Evolutionary conservation across 2,329 filamentous ascomycete species (phyloP), one percentile per base, ranked within the genome.

Genomic region (Hyphodiscus sp.): DNA sequence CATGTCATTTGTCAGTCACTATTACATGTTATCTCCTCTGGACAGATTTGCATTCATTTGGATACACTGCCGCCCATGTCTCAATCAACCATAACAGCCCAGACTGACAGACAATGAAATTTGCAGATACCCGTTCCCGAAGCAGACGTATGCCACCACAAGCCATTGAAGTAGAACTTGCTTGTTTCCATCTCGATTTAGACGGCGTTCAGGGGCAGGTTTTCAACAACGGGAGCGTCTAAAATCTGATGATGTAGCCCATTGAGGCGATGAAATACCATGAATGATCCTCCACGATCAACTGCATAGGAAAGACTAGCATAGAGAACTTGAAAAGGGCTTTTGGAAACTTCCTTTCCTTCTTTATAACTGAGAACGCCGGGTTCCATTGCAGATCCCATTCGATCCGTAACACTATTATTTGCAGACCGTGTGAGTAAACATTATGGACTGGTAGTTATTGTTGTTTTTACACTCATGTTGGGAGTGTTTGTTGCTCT

Each of bases 111-210:
- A 63, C 54, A 60, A 61, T 49, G 30, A 44, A 20, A 49, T 51
- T 26, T 60, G 57, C 68, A 91, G 87, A 63, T 91, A 83, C 77
- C 89, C 89, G 63, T 87, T 83, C 77, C 87, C 87, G 67, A 91
- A 92, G 80, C 83, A 91, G 73, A 76, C 81, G 61, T 92, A 90
- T 74, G 72, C 78, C 64, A 69, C 77, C 59, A 74, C 74, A 45
- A 56, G 53, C 52, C 50, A 65, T 45, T 63, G 63, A 51, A 38
- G 33, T 38, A 38, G 33, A 38, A 61, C 58, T 43, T 49, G 47
- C 47, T 49, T 68, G 66, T 66, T 69, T 65, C 66, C 65, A 63
- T 65, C 68, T 62, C 66, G 61, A 67, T 70, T 67, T 64, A 64
- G 62, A 65, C 58, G 74, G 73, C 74, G 73, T 76, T 75, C 71